Conservation (phyloP, 352 stramenopile genomes). For the Pythium scleroteichum region DNA sequence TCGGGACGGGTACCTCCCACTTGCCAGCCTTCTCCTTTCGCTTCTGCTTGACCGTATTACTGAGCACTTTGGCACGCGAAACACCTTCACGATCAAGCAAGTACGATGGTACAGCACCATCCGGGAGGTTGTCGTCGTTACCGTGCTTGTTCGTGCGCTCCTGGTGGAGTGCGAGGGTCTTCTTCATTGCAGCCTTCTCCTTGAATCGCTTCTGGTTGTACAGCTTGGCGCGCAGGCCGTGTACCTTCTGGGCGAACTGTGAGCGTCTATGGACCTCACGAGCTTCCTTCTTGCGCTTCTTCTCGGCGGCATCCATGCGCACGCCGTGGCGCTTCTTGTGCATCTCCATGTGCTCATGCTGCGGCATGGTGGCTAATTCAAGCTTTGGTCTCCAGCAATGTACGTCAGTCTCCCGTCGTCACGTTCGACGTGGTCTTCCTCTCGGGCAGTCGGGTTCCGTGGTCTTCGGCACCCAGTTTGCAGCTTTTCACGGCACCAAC, state of each 20-base stretch:
- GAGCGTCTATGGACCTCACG: conserved; percentile 97
- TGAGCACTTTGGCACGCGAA: conserved; percentile 98
- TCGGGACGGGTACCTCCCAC: conserved; percentile 99
- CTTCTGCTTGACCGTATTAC: conserved; percentile 99
- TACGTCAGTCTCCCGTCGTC: no score
- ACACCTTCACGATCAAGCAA: conserved; percentile 99
- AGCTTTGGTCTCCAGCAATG: no score
- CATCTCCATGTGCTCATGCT: conserved; percentile 99
- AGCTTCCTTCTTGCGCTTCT: conserved; percentile 98
- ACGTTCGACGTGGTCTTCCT: no score
- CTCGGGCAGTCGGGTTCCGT: no score
- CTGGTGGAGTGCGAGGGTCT: conserved; percentile 99
- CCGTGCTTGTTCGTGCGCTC: conserved; percentile 98
- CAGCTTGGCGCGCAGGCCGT: conserved; percentile 98
- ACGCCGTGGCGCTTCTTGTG: conserved; percentile 99
- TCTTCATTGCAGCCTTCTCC: conserved; percentile 99
- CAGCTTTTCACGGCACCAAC: conserved; percentile 23
- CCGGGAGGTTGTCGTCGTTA: conserved; percentile 96
- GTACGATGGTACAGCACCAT: conserved; percentile 98
- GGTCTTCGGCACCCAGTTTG: no score
- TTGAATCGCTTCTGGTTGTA: conserved; percentile 99
- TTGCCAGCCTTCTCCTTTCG: conserved; percentile 99
- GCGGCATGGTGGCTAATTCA: conserved; percentile 90
- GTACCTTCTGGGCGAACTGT: conserved; percentile 98
- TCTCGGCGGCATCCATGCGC: conserved; percentile 96